Base-by-base conservation (phyloP, 768 basidiomycete species). In the Pleurotus platypus region DNA sequence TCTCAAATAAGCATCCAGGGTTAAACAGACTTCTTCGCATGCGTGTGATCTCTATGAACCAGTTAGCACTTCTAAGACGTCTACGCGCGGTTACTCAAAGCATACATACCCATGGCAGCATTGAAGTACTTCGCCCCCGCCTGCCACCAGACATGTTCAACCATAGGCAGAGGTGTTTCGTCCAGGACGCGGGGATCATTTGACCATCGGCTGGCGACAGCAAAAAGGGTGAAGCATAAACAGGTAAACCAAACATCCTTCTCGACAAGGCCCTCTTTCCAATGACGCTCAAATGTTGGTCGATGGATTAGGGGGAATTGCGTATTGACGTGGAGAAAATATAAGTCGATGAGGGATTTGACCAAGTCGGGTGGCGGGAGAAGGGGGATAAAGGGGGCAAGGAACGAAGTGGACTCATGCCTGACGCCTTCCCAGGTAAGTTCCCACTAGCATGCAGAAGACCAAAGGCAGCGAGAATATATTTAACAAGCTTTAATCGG, bases 301-400 rank as follows among this genome's bases (percentile, higher is more conserved):
- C 78, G 79, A 64, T 93, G 90, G 26, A 94, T 73, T 16, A 94
- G 69, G 6, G 90, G 90, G 55, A 84, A 75, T 37, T 81, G 73
- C 26, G 67, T 63, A 63, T 92, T 89, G 49, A 78, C 68, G 58
- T 85, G 75, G 2, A 70, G 61, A 62, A 96, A 96, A 66, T 84
- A 94, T 26, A 86, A 72, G 39, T 82, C 72, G 61, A 94, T 81
- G 27, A 97, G 76, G 15, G 62, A 66, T 26, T 69, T 64, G 6
- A 79, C 79, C 15, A 93, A 80, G 57, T 87, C 85, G 13, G 69
- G 64, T 0, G 89, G 82, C 39, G 92, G 93, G 48, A 89, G 86
- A 64, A 73, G 68, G 42, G 66, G 60, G 13, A 79, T 62, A 58
- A 76, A 67, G 45, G 65, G 60, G 47, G 70, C 65, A 56, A 79